Conservation (phyloP, 331 rosid species). For the Cydonia oblonga region DNA sequence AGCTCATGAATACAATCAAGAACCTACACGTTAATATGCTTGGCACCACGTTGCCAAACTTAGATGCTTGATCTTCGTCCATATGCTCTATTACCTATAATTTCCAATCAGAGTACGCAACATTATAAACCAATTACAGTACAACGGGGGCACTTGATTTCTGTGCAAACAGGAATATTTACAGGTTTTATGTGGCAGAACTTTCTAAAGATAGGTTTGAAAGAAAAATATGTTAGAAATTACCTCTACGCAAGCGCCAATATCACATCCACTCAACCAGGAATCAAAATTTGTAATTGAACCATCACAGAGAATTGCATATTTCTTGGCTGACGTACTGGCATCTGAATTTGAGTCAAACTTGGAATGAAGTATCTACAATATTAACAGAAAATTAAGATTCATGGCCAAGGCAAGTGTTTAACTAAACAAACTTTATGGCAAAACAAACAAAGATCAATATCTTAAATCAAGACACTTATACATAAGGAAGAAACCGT, state of each 20-base stretch:
- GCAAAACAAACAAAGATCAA: not conserved
- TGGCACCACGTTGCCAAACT: constrained; percentile 64
- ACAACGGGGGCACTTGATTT: not conserved
- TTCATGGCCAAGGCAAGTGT: constrained; percentile 10
- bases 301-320: constrained; percentile 73
- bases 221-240: not conserved
- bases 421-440: not conserved
- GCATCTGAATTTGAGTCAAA: constrained; percentile 34
- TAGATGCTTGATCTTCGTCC: constrained; percentile 85
- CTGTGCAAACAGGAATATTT: not conserved
- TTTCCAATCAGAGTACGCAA: constrained; percentile 7
- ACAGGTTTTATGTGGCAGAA: not conserved
- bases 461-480: not conserved
- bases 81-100: constrained; percentile 89
- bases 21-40: not conserved
- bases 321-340: constrained; percentile 28
- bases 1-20: no score
- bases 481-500: not conserved
- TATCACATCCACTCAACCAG: constrained; percentile 59
- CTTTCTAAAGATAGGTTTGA: not conserved
- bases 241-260: constrained; percentile 29
- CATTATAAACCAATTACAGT: not conserved
- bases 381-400: constrained; percentile 12
- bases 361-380: constrained; percentile 75
- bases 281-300: constrained; percentile 66